These are phyloP conservation scores for Colletotrichum lini DNA, from an alignment of 2,329 filamentous ascomycete species.

Conservation along the genomic window DNA sequence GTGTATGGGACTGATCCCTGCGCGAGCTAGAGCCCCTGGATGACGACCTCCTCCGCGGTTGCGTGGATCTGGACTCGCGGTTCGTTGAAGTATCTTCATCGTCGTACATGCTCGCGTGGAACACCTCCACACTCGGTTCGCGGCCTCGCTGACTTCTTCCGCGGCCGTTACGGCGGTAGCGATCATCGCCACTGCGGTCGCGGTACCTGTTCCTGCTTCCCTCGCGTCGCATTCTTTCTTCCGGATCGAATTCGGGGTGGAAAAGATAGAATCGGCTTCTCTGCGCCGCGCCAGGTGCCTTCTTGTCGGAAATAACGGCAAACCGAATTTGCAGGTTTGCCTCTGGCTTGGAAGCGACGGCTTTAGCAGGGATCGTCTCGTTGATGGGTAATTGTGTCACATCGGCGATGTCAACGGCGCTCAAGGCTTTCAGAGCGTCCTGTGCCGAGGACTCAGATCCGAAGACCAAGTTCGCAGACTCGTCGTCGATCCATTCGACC, in stretches of 20 bases:
- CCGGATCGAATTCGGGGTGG: conserved; percentile 90
- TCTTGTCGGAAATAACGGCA: conserved; percentile 82
- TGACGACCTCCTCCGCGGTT: conserved; percentile 49
- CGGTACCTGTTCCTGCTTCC: conserved; percentile 74
- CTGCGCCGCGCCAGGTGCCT: conserved; percentile 82
- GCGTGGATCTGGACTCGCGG: conserved; percentile 49
- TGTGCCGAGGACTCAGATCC: conserved; percentile 65
- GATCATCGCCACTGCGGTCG: conserved; percentile 63
- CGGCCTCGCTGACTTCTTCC: conserved; percentile 60
- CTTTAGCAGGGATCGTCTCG: conserved; percentile 79
- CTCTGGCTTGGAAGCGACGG: conserved; percentile 77
- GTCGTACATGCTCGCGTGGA: conserved; percentile 87
- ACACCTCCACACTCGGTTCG: conserved; percentile 66
- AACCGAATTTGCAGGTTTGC: conserved; percentile 79
- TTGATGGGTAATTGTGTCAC: conserved; percentile 69
- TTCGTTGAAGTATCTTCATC: conserved; percentile 58
- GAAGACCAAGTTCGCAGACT: conserved; percentile 89
- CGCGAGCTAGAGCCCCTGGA: conserved; percentile 46
- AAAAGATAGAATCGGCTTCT: conserved; percentile 93
- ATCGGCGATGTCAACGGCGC: conserved; percentile 67
- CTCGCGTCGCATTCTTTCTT: conserved; percentile 75
- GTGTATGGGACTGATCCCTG: conserved; percentile 48
- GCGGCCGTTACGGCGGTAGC: conserved; percentile 53
- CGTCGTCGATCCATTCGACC: conserved; percentile 96
- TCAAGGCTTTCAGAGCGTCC: conserved; percentile 69